Percentiles rank a stretch among this genome's conserved stretches.
phyloP scores from a whole-genome alignment of 768 basidiomycete species.

The Serendipita sp. region DNA sequence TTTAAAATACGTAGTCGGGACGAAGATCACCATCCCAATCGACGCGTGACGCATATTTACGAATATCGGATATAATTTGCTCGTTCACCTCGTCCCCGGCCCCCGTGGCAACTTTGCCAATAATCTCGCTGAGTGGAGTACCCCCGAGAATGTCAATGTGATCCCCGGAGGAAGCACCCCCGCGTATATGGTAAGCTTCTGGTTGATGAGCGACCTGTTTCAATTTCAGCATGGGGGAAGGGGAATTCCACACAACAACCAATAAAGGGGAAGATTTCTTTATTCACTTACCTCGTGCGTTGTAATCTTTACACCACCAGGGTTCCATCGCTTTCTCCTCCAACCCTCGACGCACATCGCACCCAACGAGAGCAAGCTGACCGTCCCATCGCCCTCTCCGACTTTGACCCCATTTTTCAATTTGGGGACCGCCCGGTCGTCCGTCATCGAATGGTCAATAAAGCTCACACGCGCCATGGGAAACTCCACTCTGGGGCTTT shows the following conservation, averaged over 20 bases:
- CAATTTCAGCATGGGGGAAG: too few species aligned
- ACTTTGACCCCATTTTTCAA: constrained; percentile 74
- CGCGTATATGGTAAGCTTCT: constrained; percentile 50
- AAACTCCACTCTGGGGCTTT: constrained; percentile 32
- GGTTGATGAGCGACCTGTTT: constrained; percentile 66
- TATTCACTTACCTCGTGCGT: constrained; percentile 69
- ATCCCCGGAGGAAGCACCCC: constrained; percentile 84
- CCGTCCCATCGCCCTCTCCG: constrained; percentile 94
- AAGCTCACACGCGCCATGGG: constrained; percentile 45
- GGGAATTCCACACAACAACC: background rate
- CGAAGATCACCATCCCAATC: constrained; percentile 45
- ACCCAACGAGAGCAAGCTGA: constrained; percentile 67
- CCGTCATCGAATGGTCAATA: constrained; percentile 76
- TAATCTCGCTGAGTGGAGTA: constrained; percentile 44
- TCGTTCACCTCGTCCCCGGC: constrained; percentile 57
- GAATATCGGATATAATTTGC: constrained; percentile 58
- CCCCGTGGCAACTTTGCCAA: constrained; percentile 80
- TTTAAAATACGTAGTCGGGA: background rate
- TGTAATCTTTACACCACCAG: constrained; percentile 67
- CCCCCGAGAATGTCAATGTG: constrained; percentile 59
- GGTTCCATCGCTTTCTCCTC: constrained; percentile 83
- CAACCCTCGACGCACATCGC: constrained; percentile 97
- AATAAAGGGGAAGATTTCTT: background rate
- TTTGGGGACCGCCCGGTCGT: constrained; percentile 43
- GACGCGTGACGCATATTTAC: constrained; percentile 56